Base-by-base conservation (phyloP, 2,329 filamentous ascomycete species). In the Colletotrichum euphorbiae region DNA sequence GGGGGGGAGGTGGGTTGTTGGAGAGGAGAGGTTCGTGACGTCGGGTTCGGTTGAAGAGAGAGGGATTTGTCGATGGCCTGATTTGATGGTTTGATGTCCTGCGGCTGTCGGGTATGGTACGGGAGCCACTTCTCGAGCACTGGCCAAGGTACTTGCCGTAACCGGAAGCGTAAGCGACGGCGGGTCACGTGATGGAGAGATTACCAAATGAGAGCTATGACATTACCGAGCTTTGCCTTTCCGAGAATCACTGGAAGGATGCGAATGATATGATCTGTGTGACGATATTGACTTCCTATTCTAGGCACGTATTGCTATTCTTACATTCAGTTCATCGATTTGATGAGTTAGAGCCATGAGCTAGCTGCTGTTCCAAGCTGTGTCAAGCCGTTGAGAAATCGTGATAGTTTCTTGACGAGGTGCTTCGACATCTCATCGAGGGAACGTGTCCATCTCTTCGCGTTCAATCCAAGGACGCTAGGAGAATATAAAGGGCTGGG, bases 61-160 rank as follows among this genome's bases (percentile, higher is more conserved):
- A 81, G 80, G 81, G 81, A 82, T 83, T 83, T 83, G 80, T 78
- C 76, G 76, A 81, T 82, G 79, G 79, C 76, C 80, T 82, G 81
- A 81, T 81, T 80, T 78, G 79, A 75, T 75, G 73, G 71, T 73
- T 74, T 76, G 74, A 74, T 71, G 72, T 70, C 36, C 36, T 70
- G 62, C 70, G 62, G 57, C 69, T 69, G 61, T 65, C 65, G 65
- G 65, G 65, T 68, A 68, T 65, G 61, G 36, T 66, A 66, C 65
- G 51, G 70, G 57, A 54, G 45, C 65, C 68, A 45, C 60, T 66
- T 12, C 21, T 42, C 28, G 64, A 67, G 68, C 68, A 61, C 56
- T 63, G 65, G 69, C 61, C 71, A 70, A 72, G 68, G 58, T 70
- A 50, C 70, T 71, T 71, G 69, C 69, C 71, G 54, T 45, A 71